phyloP scores from a whole-genome alignment of 768 basidiomycete genomes.

The Trametes meyenii region DNA sequence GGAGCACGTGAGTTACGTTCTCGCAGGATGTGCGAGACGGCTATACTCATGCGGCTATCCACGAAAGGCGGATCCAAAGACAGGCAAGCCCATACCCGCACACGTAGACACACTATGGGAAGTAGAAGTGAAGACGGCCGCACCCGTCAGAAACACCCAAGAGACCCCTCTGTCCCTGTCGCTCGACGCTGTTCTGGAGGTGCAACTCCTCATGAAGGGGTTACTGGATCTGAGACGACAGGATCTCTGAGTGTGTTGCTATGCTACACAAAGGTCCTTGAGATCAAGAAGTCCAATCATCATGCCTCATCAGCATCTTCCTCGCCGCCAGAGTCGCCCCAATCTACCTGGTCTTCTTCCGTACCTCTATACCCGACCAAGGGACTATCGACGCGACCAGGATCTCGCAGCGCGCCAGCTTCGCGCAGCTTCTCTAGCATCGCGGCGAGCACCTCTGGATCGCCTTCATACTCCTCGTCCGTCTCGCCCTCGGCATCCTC shows the following conservation, averaged over 20 bases:
- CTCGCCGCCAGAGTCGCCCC: constrained; percentile 49
- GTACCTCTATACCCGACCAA: constrained; percentile 31
- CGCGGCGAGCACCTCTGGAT: constrained; percentile 42
- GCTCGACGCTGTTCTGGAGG: constrained; percentile 76
- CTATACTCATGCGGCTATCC: not conserved
- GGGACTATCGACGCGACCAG: constrained; percentile 17
- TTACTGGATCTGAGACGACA: constrained; percentile 75
- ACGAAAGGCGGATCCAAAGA: constrained; percentile 69
- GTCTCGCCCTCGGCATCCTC: constrained; percentile 36
- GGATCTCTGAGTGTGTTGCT: constrained; percentile 48
- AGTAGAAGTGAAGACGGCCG: constrained; percentile 84
- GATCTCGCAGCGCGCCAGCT: constrained; percentile 35
- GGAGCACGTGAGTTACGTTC: constrained; percentile 58
- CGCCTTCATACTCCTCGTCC: constrained; percentile 38
- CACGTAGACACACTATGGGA: constrained; percentile 84
- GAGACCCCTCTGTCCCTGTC: constrained; percentile 71
- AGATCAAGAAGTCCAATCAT: not conserved
- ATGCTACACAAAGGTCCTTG: too few relatives aligned
- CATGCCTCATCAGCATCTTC: constrained; percentile 24
- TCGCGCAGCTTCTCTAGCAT: constrained; percentile 47
- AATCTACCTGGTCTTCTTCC: constrained; percentile 53
- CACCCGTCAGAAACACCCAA: constrained; percentile 76
- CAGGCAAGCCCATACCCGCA: constrained; percentile 75
- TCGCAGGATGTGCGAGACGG: too few relatives aligned
- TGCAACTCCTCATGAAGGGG: constrained; percentile 85